phyloP scores from a whole-genome alignment of 257 asterid species.

The Penstemon davidsonii region DNA sequence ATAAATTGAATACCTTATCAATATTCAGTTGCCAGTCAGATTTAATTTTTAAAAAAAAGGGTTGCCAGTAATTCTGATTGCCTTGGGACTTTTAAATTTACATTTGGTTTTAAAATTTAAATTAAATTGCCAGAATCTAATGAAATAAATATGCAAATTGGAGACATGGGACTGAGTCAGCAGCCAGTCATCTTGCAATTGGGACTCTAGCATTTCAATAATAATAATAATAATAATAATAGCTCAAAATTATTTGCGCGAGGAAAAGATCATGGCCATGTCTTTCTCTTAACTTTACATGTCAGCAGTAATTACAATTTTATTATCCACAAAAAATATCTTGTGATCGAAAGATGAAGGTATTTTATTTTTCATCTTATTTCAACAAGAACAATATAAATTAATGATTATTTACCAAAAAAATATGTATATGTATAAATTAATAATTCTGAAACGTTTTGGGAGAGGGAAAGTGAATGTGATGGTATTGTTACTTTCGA shows the following conservation, averaged over 20 bases:
- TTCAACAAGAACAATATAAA: no score
- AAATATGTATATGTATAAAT: no score
- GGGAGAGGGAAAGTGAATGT: neutral
- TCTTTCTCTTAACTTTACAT: slow-evolving; percentile 12
- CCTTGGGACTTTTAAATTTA: slow-evolving; percentile 15
- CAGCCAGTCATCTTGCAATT: slow-evolving; percentile 28
- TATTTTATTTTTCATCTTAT: neutral
- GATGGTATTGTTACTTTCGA: neutral
- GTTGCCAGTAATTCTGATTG: neutral
- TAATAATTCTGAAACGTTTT: slow-evolving; percentile 25
- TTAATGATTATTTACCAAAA: no score
- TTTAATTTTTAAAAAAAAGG: no score
- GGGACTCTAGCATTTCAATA: slow-evolving; percentile 28
- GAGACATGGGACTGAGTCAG: slow-evolving; percentile 44
- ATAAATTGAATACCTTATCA: slow-evolving; percentile 34
- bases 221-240: neutral
- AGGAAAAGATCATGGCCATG: neutral
- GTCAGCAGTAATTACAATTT: slow-evolving; percentile 26
- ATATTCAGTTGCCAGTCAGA: slow-evolving; percentile 13
- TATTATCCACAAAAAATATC: slow-evolving; percentile 41
- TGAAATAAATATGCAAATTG: slow-evolving; percentile 2
- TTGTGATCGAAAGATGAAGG: slow-evolving; percentile 19
- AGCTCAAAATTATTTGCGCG: neutral
- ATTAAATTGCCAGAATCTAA: neutral
- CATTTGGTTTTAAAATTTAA: neutral